Percentiles rank a stretch among this genome's conserved stretches.
Evolutionary conservation across 371 early-diverging fungal species (phyloP).

Genomic region (Antonospora locustae): DNA sequence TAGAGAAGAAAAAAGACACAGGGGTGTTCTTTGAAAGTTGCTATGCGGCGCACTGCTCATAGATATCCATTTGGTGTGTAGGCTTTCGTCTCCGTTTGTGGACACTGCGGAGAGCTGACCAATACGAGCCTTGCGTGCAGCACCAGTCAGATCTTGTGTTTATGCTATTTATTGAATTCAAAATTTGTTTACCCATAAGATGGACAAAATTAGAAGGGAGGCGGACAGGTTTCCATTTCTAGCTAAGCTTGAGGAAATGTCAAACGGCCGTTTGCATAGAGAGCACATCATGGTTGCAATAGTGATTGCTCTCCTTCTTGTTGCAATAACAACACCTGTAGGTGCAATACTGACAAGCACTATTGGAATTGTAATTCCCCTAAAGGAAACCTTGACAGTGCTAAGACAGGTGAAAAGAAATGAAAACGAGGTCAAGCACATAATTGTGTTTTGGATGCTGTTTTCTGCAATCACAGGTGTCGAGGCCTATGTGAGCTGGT

Average conservation of each 20-base stretch:
- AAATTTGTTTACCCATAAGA: conserved; percentile 19
- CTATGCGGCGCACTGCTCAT: no score
- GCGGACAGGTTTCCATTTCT: conserved; percentile 42
- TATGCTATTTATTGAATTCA: not conserved
- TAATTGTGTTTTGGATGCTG: conserved; percentile 39
- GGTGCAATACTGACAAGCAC: conserved; percentile 19
- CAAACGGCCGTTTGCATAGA: conserved; percentile 28
- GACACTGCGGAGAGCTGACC: no score
- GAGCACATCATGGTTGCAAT: conserved; percentile 39
- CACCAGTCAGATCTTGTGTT: no score
- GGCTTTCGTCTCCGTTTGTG: no score
- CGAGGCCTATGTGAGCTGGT: conserved; percentile 27
- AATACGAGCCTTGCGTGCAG: no score
- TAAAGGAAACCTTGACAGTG: conserved; percentile 29
- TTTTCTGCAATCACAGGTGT: conserved; percentile 27
- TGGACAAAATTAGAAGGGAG: conserved; percentile 46
- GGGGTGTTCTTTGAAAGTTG: no score
- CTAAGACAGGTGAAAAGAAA: conserved; percentile 37
- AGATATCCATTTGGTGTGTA: no score
- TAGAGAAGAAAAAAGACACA: no score
- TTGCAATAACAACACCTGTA: conserved; percentile 22
- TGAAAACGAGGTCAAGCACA: conserved; percentile 29
- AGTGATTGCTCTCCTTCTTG: conserved; percentile 15
- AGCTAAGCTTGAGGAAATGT: conserved; percentile 26
- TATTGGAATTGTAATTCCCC: conserved; percentile 22